Evolutionary conservation across 169 alveolate species (phyloP).

Genomic region (Plasmodium sp.): DNA sequence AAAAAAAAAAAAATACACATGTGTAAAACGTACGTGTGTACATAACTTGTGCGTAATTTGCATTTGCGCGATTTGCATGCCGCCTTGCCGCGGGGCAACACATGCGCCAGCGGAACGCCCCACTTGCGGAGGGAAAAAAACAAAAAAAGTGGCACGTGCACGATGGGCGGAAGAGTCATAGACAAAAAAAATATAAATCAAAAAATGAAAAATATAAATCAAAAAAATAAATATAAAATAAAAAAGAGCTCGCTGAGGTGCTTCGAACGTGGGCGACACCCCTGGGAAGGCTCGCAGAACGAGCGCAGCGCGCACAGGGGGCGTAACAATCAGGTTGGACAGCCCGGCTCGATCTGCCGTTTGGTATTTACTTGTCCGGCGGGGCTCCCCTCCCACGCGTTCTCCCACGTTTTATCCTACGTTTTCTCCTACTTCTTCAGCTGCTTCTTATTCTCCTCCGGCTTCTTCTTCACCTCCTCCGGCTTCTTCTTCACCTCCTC

Average conservation of each 20-base stretch:
- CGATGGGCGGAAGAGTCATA: not conserved
- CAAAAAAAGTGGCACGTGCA: not conserved
- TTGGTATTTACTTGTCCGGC: not conserved
- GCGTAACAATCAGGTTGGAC: not conserved
- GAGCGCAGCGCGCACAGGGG: not conserved
- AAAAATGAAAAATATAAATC: too few species aligned
- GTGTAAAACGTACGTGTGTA: not conserved
- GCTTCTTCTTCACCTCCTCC: too few species aligned
- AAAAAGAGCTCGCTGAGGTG: not conserved
- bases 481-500: too few species aligned
- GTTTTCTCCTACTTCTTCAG: too few species aligned
- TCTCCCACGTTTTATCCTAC: not conserved
- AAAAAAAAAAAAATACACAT: not conserved
- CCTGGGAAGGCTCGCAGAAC: not conserved
- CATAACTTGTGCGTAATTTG: too few species aligned
- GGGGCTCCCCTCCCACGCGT: not conserved
- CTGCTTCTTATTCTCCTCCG: too few species aligned
- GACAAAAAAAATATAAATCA: not conserved
- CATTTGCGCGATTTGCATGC: too few species aligned
- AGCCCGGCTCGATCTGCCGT: not conserved
- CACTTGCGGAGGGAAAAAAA: not conserved
- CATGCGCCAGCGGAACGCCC: not conserved
- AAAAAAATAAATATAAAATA: too few species aligned
- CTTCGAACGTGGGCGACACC: not conserved
- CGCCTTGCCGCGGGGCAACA: too few species aligned